Percentiles rank a stretch among this genome's conserved stretches.
Evolutionary conservation across 495 filamentous ascomycete species (phyloP).

Genomic region (Podospora conica): DNA sequence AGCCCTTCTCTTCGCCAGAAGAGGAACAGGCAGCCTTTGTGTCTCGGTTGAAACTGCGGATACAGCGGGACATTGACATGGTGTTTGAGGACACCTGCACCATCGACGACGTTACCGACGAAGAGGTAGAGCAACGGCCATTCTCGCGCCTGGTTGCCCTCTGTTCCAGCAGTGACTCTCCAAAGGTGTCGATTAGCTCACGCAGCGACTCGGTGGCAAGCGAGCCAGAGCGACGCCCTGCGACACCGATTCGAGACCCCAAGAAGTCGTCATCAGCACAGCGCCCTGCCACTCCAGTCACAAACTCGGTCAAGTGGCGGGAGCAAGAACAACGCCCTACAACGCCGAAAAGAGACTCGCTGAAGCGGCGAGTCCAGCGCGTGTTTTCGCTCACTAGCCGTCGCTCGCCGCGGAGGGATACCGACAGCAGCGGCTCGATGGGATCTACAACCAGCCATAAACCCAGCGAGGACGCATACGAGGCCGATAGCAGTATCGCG

Average conservation of each 20-base stretch:
- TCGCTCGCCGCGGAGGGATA: not conserved
- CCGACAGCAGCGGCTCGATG: not conserved
- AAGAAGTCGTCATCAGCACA: constrained; percentile 5
- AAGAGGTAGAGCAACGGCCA: constrained; percentile 6
- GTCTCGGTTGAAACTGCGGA: constrained; percentile 30
- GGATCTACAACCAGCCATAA: constrained; percentile 7
- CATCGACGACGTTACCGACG: constrained; percentile 33
- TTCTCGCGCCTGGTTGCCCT: not conserved
- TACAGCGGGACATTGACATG: constrained; percentile 39
- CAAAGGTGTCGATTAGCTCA: not conserved
- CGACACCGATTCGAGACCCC: not conserved
- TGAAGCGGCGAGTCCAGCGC: not conserved
- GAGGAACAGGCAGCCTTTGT: constrained; percentile 23
- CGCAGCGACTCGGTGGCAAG: not conserved
- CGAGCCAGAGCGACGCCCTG: not conserved
- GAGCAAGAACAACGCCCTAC: not conserved
- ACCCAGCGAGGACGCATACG: not conserved
- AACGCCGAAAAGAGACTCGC: constrained; percentile 1
- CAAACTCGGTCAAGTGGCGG: not conserved
- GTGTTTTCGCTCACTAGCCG: constrained; percentile 8
- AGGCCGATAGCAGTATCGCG: constrained; percentile 1
- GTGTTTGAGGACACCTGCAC: constrained; percentile 42
- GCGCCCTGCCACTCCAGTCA: not conserved
- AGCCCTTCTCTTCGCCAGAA: constrained; percentile 17
- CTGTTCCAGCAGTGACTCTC: not conserved